Evolutionary conservation across 371 early-diverging fungal species (phyloP).

Genomic region (Mortierella sp.): DNA sequence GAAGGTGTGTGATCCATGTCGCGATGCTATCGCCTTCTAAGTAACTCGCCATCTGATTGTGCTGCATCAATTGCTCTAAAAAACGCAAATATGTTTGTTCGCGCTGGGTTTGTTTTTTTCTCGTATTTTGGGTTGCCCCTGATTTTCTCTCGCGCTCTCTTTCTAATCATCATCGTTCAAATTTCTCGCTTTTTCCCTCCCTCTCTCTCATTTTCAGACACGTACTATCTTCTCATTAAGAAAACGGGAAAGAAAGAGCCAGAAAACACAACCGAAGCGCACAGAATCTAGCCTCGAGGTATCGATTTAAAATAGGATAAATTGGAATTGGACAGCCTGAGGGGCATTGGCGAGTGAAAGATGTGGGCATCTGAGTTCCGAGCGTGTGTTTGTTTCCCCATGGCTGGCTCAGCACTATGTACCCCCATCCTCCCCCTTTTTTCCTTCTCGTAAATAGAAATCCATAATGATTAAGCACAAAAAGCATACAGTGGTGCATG

Average conservation of each 20-base stretch:
- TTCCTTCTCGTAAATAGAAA: slow-evolving; percentile 19
- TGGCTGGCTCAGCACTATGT: background rate
- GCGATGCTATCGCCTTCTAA: no score
- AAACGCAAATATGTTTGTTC: slow-evolving; percentile 2
- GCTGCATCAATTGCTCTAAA: slow-evolving; percentile 22
- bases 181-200: background rate
- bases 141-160: slow-evolving; percentile 23
- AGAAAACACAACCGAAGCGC: background rate
- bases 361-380: background rate
- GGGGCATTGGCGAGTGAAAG: slow-evolving; percentile 7
- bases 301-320: slow-evolving; percentile 35
- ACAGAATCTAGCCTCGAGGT: slow-evolving; percentile 32
- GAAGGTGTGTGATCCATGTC: no score
- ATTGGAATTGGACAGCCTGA: slow-evolving; percentile 26
- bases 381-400: background rate
- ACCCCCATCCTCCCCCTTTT: slow-evolving; percentile 9
- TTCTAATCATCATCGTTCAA: background rate
- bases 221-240: background rate
- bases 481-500: background rate
- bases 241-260: slow-evolving; percentile 17
- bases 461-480: background rate
- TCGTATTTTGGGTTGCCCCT: slow-evolving; percentile 26
- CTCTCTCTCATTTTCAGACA: background rate
- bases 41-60: background rate
- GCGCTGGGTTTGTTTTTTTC: background rate